Base-by-base conservation (phyloP, 2,329 filamentous ascomycete genomes). In the Fusarium oligoseptatum region DNA sequence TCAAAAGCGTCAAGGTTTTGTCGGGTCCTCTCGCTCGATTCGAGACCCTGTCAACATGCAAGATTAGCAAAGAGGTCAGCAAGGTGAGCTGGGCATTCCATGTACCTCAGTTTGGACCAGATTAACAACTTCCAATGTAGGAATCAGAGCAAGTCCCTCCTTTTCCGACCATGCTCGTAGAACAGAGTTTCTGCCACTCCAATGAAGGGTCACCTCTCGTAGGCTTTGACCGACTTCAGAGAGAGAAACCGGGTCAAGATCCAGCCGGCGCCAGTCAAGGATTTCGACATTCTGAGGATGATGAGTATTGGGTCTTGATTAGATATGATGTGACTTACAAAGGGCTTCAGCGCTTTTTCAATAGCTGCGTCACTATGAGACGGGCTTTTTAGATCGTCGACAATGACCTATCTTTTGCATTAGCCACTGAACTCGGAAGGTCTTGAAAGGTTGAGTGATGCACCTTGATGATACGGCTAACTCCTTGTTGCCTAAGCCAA, bases 311-410 rank as follows among this genome's bases (percentile, higher is more conserved):
- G 14, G 20, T 2, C 11, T 24, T 36, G 15, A 34, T 9, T 9
- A 24, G 20, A 22, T 0, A 11, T 17, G 7, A n/a, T 12, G 7
- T 1, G 15, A 60, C 69, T 36, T 37, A 72, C 67, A 41, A 70
- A 64, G 2, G 48, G 22, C 8, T 37, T 57, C 8, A 72, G n/a
- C 1, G 63, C 56, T 5, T 67, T 64, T 2, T 72, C 67, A 9
- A 70, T 72, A 0, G 64, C 63, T 14, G 70, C 37, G 4, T 70
- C 70, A 34, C 63, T 72, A n/a, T 70, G 70, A 2, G 67, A 70
- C 1, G 67, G 67, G n/a, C n/a, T 32, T 22, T 64, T n/a, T 3
- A 70, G 56, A 4, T 72, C 67, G 2, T 72, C 67, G 0, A 72
- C 64, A 15, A 70, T 70, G 8, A 67, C 63, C 67, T 72, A 6